A percentile compares a stretch with the other conserved stretches of the same genome.
Conservation (phyloP, 108 stramenopile species). For the Nitzschia inconspicua region DNA sequence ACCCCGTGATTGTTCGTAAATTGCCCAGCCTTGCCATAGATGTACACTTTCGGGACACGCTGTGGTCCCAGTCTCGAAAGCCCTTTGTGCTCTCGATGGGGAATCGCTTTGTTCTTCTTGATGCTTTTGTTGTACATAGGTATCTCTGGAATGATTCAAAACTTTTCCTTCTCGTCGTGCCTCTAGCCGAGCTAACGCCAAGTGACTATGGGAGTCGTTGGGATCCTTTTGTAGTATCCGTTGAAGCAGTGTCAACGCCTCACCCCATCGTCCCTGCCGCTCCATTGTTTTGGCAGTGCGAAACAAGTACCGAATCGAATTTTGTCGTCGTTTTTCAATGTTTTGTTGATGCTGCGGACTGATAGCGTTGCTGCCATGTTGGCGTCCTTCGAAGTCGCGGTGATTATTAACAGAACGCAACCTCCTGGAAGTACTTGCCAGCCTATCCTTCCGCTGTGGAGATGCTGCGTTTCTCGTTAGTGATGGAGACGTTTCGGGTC, state of each 20-base stretch:
- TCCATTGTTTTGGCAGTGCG: conserved; percentile 47
- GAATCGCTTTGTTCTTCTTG: not conserved
- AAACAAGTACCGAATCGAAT: conserved; percentile 32
- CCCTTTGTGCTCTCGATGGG: conserved; percentile 34
- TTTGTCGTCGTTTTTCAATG: not conserved
- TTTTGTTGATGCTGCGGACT: no score
- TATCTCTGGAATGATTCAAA: not conserved
- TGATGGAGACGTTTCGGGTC: no score
- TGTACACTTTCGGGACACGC: conserved; percentile 64
- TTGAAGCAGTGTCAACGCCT: conserved; percentile 38
- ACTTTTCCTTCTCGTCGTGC: conserved; percentile 38
- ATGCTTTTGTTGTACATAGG: not conserved
- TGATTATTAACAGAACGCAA: no score
- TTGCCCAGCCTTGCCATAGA: conserved; percentile 80
- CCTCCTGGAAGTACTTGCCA: no score
- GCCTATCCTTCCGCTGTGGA: no score
- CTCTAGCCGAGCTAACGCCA: conserved; percentile 65
- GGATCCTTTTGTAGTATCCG: conserved; percentile 56
- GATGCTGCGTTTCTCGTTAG: no score
- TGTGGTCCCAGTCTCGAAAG: conserved; percentile 53
- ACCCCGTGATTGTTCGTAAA: conserved; percentile 62
- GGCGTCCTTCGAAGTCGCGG: no score
- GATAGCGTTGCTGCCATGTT: no score
- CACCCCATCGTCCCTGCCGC: conserved; percentile 42
- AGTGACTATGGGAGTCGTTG: conserved; percentile 62